Evolutionary conservation across 108 stramenopile genomes (phyloP), one percentile per base, ranked within the genome.

Genomic region (Mediolabrus comicus): DNA sequence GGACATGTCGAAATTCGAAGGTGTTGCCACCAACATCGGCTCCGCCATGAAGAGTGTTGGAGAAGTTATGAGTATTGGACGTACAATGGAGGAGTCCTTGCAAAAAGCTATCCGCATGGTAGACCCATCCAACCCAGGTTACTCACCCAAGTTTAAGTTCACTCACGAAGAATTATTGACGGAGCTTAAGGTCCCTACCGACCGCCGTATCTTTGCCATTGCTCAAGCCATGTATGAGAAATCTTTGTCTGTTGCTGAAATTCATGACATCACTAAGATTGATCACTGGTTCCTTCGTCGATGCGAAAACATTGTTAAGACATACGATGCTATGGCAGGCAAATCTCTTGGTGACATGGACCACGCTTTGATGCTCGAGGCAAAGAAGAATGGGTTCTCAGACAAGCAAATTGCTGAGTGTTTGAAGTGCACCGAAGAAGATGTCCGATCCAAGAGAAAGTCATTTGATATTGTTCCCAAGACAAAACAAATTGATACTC

Each of bases 41-140:
- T 97, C 96, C 3, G 91, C 97, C 53, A 99, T 99, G 98, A 95
- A 88, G 81, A 91, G 89, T 80, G 98, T 99, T 53, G 98, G 98
- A 39, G 98, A 99, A 83, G 98, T 99, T 67, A 99, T 99, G 98
- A 92, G 92, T 79, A 99, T 99, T 62, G 98, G 98, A 46, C 94
- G 97, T 43, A 97, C 95, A 22, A 86, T 95, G 84, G 98, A 99
- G 76, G 98, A 99, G 76, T 84, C 91, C 27, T 77, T 99, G 65
- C 98, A 99, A 84, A 99, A 99, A 88, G 98, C 98, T 13, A 65
- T 97, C 69, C 92, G 98, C 61, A 99, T 99, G 98, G 96, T 97
- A 53, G 95, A 97, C 75, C 95, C 95, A 56, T 78, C 87, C 51
- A 77, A 93, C 62, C 60, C 84, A 56, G 97, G 97, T 46, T 97